Conservation (phyloP, 225 moss, liverwort and hornwort species). For the Neckera pumila region DNA sequence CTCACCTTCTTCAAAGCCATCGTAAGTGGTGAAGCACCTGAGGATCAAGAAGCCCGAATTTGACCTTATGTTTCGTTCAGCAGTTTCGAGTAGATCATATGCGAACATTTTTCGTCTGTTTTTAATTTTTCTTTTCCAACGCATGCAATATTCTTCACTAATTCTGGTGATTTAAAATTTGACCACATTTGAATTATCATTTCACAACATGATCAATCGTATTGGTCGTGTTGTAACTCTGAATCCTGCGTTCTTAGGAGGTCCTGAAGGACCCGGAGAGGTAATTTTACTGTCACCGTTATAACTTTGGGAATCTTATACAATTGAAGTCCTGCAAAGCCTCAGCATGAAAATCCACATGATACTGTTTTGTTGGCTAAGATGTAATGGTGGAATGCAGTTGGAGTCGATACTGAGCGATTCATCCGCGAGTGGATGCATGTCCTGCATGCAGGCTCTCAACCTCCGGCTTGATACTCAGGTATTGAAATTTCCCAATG, state of each 20-base stretch:
- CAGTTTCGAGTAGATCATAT: neutral
- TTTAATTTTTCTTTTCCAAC: too few relatives aligned
- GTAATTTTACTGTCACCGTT: neutral
- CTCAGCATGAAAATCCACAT: neutral
- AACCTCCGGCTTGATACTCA: constrained; percentile 61
- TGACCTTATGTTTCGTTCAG: neutral
- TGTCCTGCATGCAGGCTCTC: constrained; percentile 41
- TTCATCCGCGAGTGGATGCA: constrained; percentile 46
- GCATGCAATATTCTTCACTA: neutral
- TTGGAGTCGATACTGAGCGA: constrained; percentile 69
- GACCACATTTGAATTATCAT: neutral
- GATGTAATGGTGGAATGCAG: constrained; percentile 20
- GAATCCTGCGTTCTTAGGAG: neutral
- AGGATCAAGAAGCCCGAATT: neutral
- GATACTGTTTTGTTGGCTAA: neutral
- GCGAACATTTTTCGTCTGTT: neutral
- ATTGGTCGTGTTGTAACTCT: neutral
- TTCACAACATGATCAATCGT: neutral
- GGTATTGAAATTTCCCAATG: constrained; percentile 16
- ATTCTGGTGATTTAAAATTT: neutral
- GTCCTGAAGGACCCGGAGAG: neutral
- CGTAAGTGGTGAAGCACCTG: constrained; percentile 18
- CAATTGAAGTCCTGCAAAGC: neutral
- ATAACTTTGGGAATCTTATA: neutral
- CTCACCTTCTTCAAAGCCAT: constrained; percentile 83